Evolutionary conservation across 768 basidiomycete genomes (phyloP), one percentile per base, ranked within the genome.

Genomic region (Calocybe cyanea): DNA sequence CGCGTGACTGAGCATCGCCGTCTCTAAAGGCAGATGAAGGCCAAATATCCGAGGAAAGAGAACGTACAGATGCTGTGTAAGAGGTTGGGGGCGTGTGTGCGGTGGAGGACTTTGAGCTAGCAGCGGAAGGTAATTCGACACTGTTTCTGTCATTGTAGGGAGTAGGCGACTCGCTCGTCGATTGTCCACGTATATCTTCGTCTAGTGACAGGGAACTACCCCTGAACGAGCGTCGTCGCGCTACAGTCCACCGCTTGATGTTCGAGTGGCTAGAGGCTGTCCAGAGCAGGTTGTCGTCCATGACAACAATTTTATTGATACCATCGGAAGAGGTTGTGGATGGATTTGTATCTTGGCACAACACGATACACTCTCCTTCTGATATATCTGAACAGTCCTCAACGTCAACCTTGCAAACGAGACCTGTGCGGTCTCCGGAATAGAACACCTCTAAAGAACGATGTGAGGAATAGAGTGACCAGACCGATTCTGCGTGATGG

Each of bases 401-500:
- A 2, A 95, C 80, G 55, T 99, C 96, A n/a, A 93, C 85, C 52
- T 83, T 83, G 62, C 90, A 92, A 6, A 98, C 82, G 47, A 84
- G 71, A n/a, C 95, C 96, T 2, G 87, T 80, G 21, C 88, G 78
- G 56, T 97, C 95, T 8, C 95, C 96, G 0, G 94, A 96, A 66
- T 95, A 97, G 69, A 99, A 99, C 1, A 82, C 74, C 61, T 82
- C 75, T 41, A 99, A 73, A 7, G 85, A 81, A 0, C 93, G 90
- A 61, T 98, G 93, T 0, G 81, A 75, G 7, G 93, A 95, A 59
- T 80, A 81, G 6, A 99, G 71, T 0, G 94, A 85, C 95, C 96
- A 98, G 37, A 97, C 92, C 11, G 87, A 88, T 49, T 94, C 92
- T 11, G 88, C 83, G 61, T 98, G 95, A 58, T 97, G 86, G 0